These are phyloP conservation scores for Trichoderma sp. DNA, from an alignment of 2,329 filamentous ascomycete genomes.

Conservation along the genomic window DNA sequence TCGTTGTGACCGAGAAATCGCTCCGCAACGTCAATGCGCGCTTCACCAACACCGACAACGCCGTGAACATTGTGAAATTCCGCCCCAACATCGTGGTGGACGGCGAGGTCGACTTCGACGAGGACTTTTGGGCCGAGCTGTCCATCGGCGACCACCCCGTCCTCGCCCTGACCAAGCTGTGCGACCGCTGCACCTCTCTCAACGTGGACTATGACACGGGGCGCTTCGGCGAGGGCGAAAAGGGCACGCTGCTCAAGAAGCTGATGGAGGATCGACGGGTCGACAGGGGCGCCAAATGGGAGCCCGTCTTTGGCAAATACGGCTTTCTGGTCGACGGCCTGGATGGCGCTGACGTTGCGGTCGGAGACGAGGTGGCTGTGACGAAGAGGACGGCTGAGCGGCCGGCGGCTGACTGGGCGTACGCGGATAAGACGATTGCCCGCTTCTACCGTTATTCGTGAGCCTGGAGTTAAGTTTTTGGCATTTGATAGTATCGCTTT, in stretches of 20 bases:
- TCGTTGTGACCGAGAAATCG: constrained; percentile 71
- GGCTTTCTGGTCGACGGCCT: constrained; percentile 54
- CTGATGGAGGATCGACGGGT: constrained; percentile 71
- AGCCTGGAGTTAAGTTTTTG: too few species aligned
- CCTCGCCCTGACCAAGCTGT: constrained; percentile 68
- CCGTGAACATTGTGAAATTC: constrained; percentile 68
- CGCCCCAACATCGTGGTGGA: constrained; percentile 72
- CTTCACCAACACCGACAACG: constrained; percentile 49
- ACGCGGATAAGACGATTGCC: constrained; percentile 8
- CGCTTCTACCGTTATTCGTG: constrained; percentile 23
- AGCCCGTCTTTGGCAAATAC: constrained; percentile 73
- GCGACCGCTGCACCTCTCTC: constrained; percentile 66
- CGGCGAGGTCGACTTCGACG: constrained; percentile 62
- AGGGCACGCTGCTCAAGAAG: constrained; percentile 66
- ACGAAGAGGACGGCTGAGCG: constrained; percentile 52
- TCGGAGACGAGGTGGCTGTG: constrained; percentile 60
- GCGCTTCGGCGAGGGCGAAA: constrained; percentile 55
- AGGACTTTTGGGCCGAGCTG: constrained; percentile 73
- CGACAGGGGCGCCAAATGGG: constrained; percentile 66
- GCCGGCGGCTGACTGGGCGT: constrained; percentile 56
- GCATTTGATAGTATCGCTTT: not conserved
- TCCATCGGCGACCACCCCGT: constrained; percentile 42
- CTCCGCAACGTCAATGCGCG: constrained; percentile 65
- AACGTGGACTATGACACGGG: constrained; percentile 73
- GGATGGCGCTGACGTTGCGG: constrained; percentile 42